Conservation (phyloP, 352 stramenopile genomes). For the Pythium periplocum region DNA sequence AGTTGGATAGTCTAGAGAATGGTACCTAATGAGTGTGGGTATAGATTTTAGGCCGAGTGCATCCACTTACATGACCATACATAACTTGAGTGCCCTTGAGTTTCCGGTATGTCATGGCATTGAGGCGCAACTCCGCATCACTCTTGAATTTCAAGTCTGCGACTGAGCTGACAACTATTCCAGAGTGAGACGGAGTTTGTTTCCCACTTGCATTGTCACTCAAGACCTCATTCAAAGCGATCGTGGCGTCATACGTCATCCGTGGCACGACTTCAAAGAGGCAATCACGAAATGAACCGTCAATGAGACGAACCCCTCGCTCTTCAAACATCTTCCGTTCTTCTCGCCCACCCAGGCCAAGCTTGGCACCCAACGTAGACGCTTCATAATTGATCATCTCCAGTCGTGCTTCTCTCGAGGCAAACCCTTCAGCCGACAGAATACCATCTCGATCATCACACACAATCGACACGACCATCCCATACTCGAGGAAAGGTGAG, state of each 20-base stretch:
- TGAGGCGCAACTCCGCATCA: slow-evolving; percentile 56
- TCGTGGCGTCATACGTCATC: slow-evolving; percentile 68
- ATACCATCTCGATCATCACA: slow-evolving; percentile 53
- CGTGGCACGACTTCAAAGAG: slow-evolving; percentile 71
- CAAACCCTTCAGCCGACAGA: slow-evolving; percentile 51
- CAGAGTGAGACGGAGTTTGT: no score
- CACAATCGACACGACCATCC: slow-evolving; percentile 59
- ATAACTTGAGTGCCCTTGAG: slow-evolving; percentile 50
- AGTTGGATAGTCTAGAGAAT: slow-evolving; percentile 46
- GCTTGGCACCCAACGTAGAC: slow-evolving; percentile 12
- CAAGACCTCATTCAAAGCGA: slow-evolving; percentile 25
- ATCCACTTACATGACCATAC: slow-evolving; percentile 47
- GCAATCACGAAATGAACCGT: slow-evolving; percentile 57
- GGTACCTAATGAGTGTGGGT: no score
- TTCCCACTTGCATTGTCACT: no score
- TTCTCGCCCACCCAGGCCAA: slow-evolving; percentile 41
- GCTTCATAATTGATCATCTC: slow-evolving; percentile 35
- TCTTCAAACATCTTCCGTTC: slow-evolving; percentile 33
- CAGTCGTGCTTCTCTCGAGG: slow-evolving; percentile 45
- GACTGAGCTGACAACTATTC: slow-evolving; percentile 10
- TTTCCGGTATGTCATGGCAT: slow-evolving; percentile 69
- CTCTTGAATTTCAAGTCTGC: slow-evolving; percentile 67
- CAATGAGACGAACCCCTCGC: slow-evolving; percentile 30
- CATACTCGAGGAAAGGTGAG: slow-evolving; percentile 63
- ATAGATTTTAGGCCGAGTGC: no score